Evolutionary conservation across 192 early-diverging fungal genomes (phyloP).

Genomic region (Paraglomus brasilianum): DNA sequence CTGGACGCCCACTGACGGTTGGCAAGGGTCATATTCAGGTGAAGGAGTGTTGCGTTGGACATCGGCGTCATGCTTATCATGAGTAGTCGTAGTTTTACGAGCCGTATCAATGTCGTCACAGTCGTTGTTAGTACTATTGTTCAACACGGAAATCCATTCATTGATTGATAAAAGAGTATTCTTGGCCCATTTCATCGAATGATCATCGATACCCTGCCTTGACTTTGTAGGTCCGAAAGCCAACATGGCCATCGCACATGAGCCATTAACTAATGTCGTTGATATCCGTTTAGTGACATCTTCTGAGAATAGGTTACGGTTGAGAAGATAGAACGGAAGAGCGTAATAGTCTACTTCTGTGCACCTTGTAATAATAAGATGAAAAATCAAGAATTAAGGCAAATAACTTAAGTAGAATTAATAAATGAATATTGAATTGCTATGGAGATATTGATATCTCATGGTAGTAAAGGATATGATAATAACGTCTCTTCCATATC

Average conservation of each 20-base stretch:
- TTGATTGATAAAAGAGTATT: background rate
- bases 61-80: too few relatives aligned
- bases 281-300: background rate
- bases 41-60: too few relatives aligned
- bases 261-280: background rate
- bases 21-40: too few relatives aligned
- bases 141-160: too few relatives aligned
- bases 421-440: background rate
- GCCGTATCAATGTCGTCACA: too few relatives aligned
- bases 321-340: background rate
- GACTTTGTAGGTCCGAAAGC: background rate
- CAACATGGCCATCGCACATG: background rate
- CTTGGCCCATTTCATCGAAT: slow-evolving; percentile 1
- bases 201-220: background rate
- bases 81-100: too few relatives aligned
- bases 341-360: slow-evolving; percentile 18
- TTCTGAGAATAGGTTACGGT: background rate
- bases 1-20: background rate
- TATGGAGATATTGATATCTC: background rate
- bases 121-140: too few relatives aligned
- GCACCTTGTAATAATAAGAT: slow-evolving; percentile 28
- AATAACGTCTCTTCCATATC: slow-evolving; percentile 52
- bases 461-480: slow-evolving; percentile 33
- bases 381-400: background rate
- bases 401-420: background rate